A percentile compares a stretch with the other conserved stretches of the same genome.
phyloP scores from a whole-genome alignment of 495 filamentous ascomycete genomes.

The Penicillium salamii region DNA sequence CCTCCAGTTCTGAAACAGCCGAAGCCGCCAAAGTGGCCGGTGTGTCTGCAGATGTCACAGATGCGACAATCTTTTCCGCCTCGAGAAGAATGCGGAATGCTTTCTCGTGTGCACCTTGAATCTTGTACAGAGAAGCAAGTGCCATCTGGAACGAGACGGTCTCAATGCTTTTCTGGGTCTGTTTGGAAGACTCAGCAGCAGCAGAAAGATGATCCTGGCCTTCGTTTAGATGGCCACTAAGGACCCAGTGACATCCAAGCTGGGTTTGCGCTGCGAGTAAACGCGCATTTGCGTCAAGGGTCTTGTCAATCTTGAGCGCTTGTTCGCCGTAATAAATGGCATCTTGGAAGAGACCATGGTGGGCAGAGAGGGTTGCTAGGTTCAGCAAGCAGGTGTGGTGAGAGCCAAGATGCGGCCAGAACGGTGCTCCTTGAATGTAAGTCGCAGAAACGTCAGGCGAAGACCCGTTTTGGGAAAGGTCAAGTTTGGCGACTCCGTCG shows the following conservation, averaged over 20 bases:
- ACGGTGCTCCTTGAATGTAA: conserved; percentile 58
- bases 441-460: conserved; percentile 22
- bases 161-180: conserved; percentile 45
- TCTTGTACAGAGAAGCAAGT: conserved; percentile 39
- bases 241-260: conserved; percentile 62
- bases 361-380: conserved; percentile 71
- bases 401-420: conserved; percentile 76
- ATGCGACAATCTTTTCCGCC: conserved; percentile 39
- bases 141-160: conserved; percentile 44
- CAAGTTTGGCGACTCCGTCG: conserved; percentile 43
- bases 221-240: conserved; percentile 59
- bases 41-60: conserved; percentile 22
- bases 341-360: conserved; percentile 84
- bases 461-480: conserved; percentile 30
- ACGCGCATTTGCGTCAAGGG: conserved; percentile 60
- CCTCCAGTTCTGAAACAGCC: conserved; percentile 29
- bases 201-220: conserved; percentile 58
- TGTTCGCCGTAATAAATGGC: conserved; percentile 88
- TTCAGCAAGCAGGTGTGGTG: conserved; percentile 67
- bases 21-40: conserved; percentile 13
- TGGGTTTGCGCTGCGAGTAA: conserved; percentile 51
- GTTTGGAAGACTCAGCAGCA: conserved; percentile 40
- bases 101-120: conserved; percentile 45
- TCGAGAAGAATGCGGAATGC: conserved; percentile 43
- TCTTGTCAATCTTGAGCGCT: conserved; percentile 72